Conservation (phyloP, 2,329 filamentous ascomycete genomes). For the Parasarocladium wereldwijsianum region DNA sequence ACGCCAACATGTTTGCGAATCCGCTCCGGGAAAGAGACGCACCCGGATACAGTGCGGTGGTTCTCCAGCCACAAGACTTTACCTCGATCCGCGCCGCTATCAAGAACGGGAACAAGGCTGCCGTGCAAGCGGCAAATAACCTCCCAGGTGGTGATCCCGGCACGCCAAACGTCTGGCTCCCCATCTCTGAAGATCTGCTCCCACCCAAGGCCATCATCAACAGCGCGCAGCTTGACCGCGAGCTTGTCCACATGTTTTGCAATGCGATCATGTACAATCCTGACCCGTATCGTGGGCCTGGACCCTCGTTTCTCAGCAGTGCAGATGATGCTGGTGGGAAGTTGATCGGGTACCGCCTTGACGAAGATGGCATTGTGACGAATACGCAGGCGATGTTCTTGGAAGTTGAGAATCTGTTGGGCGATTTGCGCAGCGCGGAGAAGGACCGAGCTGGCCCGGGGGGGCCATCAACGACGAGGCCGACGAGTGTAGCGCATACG, state of each 20-base stretch:
- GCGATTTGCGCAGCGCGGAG: constrained; percentile 63
- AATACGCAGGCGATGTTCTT: constrained; percentile 83
- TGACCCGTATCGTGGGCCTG: constrained; percentile 58
- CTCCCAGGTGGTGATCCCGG: constrained; percentile 46
- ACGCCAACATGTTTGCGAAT: constrained; percentile 67
- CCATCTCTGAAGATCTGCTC: constrained; percentile 60
- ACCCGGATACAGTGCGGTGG: constrained; percentile 59
- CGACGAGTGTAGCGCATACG: constrained; percentile 18
- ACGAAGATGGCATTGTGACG: constrained; percentile 76
- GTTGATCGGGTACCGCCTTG: constrained; percentile 47
- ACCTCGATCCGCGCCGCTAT: constrained; percentile 66
- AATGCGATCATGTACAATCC: constrained; percentile 98
- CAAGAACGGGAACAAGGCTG: constrained; percentile 54
- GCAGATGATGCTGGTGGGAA: constrained; percentile 28
- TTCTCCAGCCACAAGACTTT: constrained; percentile 62
- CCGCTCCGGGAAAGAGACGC: constrained; percentile 62
- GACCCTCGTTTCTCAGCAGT: constrained; percentile 40
- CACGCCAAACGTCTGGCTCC: constrained; percentile 44
- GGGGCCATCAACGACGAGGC: constrained; percentile 16
- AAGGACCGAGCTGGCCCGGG: constrained; percentile 25
- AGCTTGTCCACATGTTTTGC: constrained; percentile 91
- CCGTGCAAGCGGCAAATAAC: constrained; percentile 42
- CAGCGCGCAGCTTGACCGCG: constrained; percentile 79
- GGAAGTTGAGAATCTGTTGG: constrained; percentile 67
- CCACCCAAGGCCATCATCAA: constrained; percentile 88